Base-by-base conservation (phyloP, 2,329 filamentous ascomycete genomes). In the Madurella mycetomatis region DNA sequence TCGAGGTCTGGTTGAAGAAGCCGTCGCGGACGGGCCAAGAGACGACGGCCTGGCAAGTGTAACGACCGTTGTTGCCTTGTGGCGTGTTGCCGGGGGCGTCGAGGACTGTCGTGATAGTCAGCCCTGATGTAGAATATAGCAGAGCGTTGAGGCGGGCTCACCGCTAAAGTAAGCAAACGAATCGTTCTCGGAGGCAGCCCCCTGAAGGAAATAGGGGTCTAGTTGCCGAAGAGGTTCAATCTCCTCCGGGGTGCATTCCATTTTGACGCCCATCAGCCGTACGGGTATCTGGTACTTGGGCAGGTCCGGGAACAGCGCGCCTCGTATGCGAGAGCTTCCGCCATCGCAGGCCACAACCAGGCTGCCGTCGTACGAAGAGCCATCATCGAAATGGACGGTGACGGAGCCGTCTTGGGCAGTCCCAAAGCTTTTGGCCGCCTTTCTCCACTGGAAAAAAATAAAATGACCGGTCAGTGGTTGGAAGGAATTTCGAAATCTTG, bases 201-300 rank as follows among this genome's bases (percentile, higher is more conserved):
- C 80, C 48, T 83, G 79, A 17, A 83, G 71, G 47, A 83, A 79
- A 41, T 76, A 79, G 0, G 80, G 75, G 50, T 84, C 80, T 0
- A 82, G 70, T 1, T 67, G 67, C 5, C 70, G 68, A 2, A 81
- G 68, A 0, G 72, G 71, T 1, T 66, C 64, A 16, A 77, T 70
- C 40, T 78, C 66, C 15, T 72, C 67, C 0, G 70, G 64, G 0
- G 72, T 68, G 34, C 77, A 72, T 0, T 71, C 60, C 7, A 76
- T 61, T 41, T 72, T 76, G 9, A 73, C 69, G 2, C 80, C 79
- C 1, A 82, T 65, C 44, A 80, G 63, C 32, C 76, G 69, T 3
- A 82, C 69, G 1, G 79, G 79, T 9, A 83, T 65, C 5, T 70
- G 64, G 31, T 72, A 62, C 34, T 69, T 73, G 19, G 68, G 60